A percentile compares a stretch with the other conserved stretches of the same genome.
phyloP scores from a whole-genome alignment of 2,329 filamentous ascomycete genomes.

The Cryphonectria nitschkei region DNA sequence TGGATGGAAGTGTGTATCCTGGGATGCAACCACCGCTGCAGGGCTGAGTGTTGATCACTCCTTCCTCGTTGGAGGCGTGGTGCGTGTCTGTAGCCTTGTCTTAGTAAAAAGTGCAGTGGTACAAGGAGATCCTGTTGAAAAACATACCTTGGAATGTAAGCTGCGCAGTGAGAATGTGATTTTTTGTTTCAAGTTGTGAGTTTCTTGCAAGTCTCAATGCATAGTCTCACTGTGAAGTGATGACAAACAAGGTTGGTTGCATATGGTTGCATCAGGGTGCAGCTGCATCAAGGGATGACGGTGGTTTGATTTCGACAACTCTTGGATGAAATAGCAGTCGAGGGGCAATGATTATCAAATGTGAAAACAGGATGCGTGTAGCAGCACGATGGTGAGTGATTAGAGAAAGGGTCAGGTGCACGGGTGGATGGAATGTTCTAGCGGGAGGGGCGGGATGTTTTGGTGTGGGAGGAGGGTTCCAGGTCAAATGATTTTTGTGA shows the following conservation, averaged over 20 bases:
- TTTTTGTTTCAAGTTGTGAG: background rate
- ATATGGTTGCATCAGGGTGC: background rate
- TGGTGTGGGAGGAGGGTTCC: background rate
- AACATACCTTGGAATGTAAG: background rate
- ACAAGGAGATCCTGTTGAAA: background rate
- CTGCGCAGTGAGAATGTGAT: background rate
- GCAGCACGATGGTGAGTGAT: background rate
- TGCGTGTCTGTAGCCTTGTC: background rate
- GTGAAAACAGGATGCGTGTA: background rate
- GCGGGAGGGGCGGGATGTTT: background rate
- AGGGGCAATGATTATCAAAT: background rate
- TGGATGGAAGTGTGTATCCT: background rate
- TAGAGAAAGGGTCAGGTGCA: background rate
- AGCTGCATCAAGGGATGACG: background rate
- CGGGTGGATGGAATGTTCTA: background rate
- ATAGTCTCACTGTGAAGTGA: background rate
- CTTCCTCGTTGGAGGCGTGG: background rate
- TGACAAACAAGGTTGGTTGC: background rate
- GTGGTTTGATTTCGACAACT: background rate
- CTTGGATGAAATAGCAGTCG: background rate
- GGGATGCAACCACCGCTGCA: background rate
- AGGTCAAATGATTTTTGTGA: no score
- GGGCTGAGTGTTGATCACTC: background rate
- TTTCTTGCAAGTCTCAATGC: background rate
- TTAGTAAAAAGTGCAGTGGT: background rate